Percentiles rank a stretch among this genome's conserved stretches.
Conservation (phyloP, 2,329 filamentous ascomycete species). For the Teratosphaeria epicoccoides region DNA sequence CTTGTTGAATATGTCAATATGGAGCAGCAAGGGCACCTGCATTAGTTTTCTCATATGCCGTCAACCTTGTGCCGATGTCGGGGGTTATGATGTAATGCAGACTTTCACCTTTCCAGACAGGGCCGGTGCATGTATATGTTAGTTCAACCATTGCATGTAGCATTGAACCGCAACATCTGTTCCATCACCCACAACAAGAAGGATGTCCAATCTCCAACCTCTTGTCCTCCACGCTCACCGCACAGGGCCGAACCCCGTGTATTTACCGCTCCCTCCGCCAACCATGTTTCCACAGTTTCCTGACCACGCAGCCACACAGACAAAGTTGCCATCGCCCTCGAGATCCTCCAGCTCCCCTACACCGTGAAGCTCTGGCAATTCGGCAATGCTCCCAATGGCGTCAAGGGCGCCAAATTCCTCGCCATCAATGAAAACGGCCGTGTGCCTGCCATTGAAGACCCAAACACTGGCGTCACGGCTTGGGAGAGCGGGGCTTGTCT, state of each 20-base stretch:
- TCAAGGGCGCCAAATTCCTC: constrained; percentile 30
- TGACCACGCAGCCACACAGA: constrained; percentile 5
- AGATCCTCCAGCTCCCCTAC: constrained; percentile 33
- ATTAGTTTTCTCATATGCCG: neutral
- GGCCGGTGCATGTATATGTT: neutral
- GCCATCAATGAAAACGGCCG: constrained; percentile 37
- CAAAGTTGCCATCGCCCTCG: constrained; percentile 35
- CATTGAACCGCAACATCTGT: neutral
- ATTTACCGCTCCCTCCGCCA: neutral
- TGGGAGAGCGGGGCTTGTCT: constrained; percentile 44
- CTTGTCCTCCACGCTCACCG: constrained; percentile 32
- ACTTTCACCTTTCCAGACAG: neutral
- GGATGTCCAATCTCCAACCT: constrained; percentile 23
- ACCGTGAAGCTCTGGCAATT: constrained; percentile 34
- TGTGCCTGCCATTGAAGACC: constrained; percentile 35
- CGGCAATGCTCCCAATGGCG: constrained; percentile 27
- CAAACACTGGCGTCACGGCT: constrained; percentile 35
- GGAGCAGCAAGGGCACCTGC: neutral
- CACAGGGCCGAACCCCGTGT: constrained; percentile 35
- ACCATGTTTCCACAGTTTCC: neutral
- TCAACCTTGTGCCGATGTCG: neutral
- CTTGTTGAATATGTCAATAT: neutral
- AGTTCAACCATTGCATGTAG: neutral
- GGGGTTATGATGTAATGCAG: neutral
- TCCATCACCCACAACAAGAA: neutral